A percentile compares a stretch with the other conserved stretches of the same genome.
phyloP scores from a whole-genome alignment of 169 alveolate genomes.

The Babesia divergens region DNA sequence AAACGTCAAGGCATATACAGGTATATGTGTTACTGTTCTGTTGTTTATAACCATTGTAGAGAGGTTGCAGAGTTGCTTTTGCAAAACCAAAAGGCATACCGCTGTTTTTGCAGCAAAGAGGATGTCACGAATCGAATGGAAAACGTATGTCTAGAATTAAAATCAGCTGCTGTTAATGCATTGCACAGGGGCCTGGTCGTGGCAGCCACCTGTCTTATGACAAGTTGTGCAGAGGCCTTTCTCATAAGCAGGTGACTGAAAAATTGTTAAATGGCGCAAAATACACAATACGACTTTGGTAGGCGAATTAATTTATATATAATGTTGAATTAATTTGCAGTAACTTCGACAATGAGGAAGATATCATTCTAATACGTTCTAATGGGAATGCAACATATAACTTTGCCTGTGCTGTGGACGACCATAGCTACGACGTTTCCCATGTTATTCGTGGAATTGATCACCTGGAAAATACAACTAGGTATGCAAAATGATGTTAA shows the following conservation, averaged over 20 bases:
- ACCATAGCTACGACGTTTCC: constrained; percentile 72
- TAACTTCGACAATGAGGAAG: constrained; percentile 58
- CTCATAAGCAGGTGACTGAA: background rate
- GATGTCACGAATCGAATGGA: constrained; percentile 56
- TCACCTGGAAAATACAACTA: constrained; percentile 72
- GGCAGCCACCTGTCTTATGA: constrained; percentile 18
- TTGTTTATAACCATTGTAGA: constrained; percentile 39
- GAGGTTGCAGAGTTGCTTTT: constrained; percentile 68
- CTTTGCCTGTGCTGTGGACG: constrained; percentile 80
- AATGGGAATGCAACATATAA: constrained; percentile 79
- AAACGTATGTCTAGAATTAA: constrained; percentile 29
- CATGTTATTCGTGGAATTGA: constrained; percentile 81
- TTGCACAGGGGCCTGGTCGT: constrained; percentile 23
- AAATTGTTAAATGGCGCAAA: background rate
- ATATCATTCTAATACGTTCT: constrained; percentile 70
- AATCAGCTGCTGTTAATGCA: no score
- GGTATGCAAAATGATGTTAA: constrained; percentile 9
- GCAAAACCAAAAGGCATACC: constrained; percentile 69
- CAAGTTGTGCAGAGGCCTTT: constrained; percentile 23
- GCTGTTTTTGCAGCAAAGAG: constrained; percentile 75
- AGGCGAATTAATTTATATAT: constrained; percentile 4
- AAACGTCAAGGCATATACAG: constrained; percentile 66
- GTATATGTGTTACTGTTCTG: background rate
- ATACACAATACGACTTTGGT: constrained; percentile 38
- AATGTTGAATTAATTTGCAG: constrained; percentile 19